Evolutionary conservation across 75 land plant species (phyloP).

Genomic region (Selaginella tamariscina): DNA sequence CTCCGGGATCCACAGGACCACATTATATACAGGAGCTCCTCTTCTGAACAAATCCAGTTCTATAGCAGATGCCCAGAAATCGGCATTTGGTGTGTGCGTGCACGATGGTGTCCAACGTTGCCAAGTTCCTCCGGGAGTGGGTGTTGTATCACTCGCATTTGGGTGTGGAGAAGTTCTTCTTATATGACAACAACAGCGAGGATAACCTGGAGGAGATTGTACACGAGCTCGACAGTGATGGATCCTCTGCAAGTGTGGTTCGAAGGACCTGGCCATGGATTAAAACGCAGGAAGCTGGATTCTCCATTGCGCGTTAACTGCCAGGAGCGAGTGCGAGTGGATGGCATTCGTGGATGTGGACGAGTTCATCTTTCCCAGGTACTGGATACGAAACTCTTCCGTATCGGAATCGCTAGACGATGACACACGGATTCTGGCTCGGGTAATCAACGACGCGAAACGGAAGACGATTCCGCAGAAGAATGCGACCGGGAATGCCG

Average conservation of each 20-base stretch:
- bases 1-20: too few species aligned
- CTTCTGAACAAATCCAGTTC: too few species aligned
- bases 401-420: neutral
- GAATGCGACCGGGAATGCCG: too few species aligned
- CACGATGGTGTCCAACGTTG: constrained; percentile 76
- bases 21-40: too few species aligned
- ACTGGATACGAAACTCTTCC: neutral
- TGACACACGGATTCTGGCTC: neutral
- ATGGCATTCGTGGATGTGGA: constrained; percentile 83
- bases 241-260: constrained; percentile 21
- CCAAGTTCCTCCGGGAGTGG: constrained; percentile 75
- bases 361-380: constrained; percentile 51
- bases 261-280: constrained; percentile 77
- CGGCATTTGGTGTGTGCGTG: constrained; percentile 48
- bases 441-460: neutral
- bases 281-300: constrained; percentile 92
- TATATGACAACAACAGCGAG: constrained; percentile 90
- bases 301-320: constrained; percentile 74
- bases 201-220: constrained; percentile 43
- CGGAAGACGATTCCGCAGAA: neutral
- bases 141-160: constrained; percentile 51
- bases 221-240: constrained; percentile 19
- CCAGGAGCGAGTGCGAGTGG: constrained; percentile 56
- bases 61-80: neutral
- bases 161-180: constrained; percentile 65